Base-by-base conservation (phyloP, 129 eudicot species). In the Centaurea solstitialis region DNA sequence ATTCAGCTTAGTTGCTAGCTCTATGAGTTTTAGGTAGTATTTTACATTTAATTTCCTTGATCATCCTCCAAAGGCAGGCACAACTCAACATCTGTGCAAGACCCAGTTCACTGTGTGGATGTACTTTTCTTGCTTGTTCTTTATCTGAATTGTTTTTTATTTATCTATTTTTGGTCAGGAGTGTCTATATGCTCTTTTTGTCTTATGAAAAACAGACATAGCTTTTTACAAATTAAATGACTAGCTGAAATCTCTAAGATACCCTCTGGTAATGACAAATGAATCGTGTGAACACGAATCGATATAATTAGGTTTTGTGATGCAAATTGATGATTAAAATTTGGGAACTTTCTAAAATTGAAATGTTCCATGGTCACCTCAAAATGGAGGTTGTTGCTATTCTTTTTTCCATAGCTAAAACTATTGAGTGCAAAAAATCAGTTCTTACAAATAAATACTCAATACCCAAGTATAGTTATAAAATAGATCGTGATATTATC, bases 321-420 rank as follows among this genome's bases (percentile, higher is more conserved):
- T 64, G 20, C 18, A 39, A 72, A 24, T 38, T 12, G 22, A 61
- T 38, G 17, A 61, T 39, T 72, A 8, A 22, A 37, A 24, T 41
- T 70, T 80, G 83, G 33, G 22, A 72, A 38, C 64, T 39, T 70
- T 13, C 12, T 35, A 70, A 28, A 71, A 68, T 50, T 23, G 70
- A 69, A 79, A 28, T 66, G 26, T 78, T 20, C 21, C 37, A 41
- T 68, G 74, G 68, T 68, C 28, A 78, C 53, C 68, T 43, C 70
- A 70, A 53, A 69, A 79, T 79, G 76, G 45, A 79, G 53, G 39
- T 59, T 53, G 43, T 35, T 57, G 23, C 23, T 57, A 57, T 57
- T n/a, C 65, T 57, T 57, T n/a, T 53, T n/a, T 57, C 65, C 18
- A 6, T 0, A 57, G 65, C 1, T 57, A 21, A 57, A n/a, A 57